These are phyloP conservation scores for Pulveroboletus sp. DNA, from an alignment of 768 basidiomycete genomes.

Conservation along the genomic window DNA sequence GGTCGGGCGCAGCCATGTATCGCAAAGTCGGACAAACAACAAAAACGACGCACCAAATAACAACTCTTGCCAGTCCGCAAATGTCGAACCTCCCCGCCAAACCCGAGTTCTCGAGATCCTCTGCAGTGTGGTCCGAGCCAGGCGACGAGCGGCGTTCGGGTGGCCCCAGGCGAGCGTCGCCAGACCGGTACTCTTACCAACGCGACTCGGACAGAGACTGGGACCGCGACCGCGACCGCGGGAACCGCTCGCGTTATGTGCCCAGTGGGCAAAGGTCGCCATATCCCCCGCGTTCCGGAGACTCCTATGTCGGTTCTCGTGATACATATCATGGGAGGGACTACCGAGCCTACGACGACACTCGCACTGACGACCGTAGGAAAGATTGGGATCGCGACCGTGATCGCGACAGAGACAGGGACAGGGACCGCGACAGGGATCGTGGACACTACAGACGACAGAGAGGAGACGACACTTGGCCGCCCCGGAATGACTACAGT, in stretches of 20 bases:
- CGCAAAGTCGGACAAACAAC: slow-evolving; percentile 24
- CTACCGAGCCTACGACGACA: slow-evolving; percentile 19
- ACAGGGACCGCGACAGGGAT: slow-evolving; percentile 19
- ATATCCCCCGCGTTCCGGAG: slow-evolving; percentile 8
- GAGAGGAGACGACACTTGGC: slow-evolving; percentile 15
- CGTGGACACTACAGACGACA: slow-evolving; percentile 17
- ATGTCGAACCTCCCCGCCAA: slow-evolving; percentile 32
- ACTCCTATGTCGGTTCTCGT: slow-evolving; percentile 19
- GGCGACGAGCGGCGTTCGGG: slow-evolving; percentile 22
- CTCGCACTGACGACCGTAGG: slow-evolving; percentile 21
- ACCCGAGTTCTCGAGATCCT: slow-evolving; percentile 28
- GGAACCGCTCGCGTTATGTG: slow-evolving; percentile 13
- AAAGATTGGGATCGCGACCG: slow-evolving; percentile 24
- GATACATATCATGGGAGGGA: slow-evolving; percentile 19
- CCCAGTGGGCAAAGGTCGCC: slow-evolving; percentile 16
- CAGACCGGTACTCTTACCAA: slow-evolving; percentile 22
- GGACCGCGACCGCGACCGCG: slow-evolving; percentile 22
- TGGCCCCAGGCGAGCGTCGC: slow-evolving; percentile 18
- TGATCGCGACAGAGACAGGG: slow-evolving; percentile 15
- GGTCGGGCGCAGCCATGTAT: slow-evolving; percentile 41
- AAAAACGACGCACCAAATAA: not conserved
- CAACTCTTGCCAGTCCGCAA: not conserved
- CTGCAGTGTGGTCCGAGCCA: slow-evolving; percentile 15
- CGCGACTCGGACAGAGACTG: slow-evolving; percentile 26
- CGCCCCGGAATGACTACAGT: slow-evolving; percentile 15